phyloP scores from a whole-genome alignment of 176 grass and related monocot genomes.

The Alopecurus myosuroides region DNA sequence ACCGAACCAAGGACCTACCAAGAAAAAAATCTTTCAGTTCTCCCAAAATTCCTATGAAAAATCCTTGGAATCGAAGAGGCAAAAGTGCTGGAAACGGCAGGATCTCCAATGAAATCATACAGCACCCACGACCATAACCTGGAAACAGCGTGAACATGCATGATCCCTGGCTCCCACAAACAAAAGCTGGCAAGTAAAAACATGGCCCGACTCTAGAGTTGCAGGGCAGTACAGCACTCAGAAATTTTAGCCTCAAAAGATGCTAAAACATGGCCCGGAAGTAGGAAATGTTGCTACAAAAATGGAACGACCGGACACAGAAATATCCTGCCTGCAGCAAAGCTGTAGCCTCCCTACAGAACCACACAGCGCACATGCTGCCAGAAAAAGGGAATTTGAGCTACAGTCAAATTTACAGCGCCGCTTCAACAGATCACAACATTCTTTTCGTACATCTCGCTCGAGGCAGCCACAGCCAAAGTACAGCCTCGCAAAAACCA shows the following conservation, averaged over 20 bases:
- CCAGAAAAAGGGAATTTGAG: neutral
- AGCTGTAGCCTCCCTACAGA: neutral
- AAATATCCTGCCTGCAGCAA: neutral
- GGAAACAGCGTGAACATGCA: neutral
- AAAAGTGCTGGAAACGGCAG: neutral
- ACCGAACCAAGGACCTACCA: neutral
- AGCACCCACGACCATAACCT: neutral
- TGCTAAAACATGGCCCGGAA: neutral
- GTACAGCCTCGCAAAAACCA: slow-evolving; percentile 13
- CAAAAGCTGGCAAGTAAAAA: neutral
- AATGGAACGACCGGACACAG: neutral
- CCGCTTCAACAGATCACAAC: neutral
- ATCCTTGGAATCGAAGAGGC: too few species aligned
- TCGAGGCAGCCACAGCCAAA: neutral
- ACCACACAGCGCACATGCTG: neutral
- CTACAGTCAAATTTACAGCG: neutral
- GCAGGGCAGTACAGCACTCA: neutral
- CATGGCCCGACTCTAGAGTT: neutral
- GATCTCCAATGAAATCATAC: neutral
- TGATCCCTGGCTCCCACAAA: neutral
- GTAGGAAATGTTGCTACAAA: neutral
- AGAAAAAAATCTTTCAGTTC: too few species aligned
- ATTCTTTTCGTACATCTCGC: neutral
- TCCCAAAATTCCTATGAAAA: too few species aligned
- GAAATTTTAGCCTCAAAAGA: neutral